Evolutionary conservation across 2,329 filamentous ascomycete genomes (phyloP).

Genomic region (Hirsutella rhossiliensis): DNA sequence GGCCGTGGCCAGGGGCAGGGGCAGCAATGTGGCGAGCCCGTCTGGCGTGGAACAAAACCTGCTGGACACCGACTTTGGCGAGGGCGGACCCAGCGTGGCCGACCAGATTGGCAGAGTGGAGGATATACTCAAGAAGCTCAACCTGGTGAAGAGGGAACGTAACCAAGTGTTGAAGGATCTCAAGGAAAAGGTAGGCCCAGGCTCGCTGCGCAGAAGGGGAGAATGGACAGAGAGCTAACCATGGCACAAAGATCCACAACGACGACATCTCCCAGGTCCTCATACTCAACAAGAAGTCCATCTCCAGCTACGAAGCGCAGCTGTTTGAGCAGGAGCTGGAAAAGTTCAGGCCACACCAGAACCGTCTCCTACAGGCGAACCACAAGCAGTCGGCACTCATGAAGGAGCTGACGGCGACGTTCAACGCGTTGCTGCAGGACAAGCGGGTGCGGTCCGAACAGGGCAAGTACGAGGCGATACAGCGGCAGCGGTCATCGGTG

Average conservation of each 20-base stretch:
- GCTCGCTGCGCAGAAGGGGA: neutral
- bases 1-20: slow-evolving; percentile 60
- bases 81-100: slow-evolving; percentile 65
- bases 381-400: slow-evolving; percentile 91
- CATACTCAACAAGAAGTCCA: slow-evolving; percentile 95
- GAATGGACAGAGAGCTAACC: slow-evolving; percentile 8
- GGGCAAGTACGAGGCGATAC: slow-evolving; percentile 85
- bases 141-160: slow-evolving; percentile 82
- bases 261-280: slow-evolving; percentile 97
- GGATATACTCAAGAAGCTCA: slow-evolving; percentile 80
- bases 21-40: slow-evolving; percentile 49
- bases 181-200: slow-evolving; percentile 75
- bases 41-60: slow-evolving; percentile 59
- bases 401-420: slow-evolving; percentile 83
- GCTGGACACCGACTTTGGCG: slow-evolving; percentile 84
- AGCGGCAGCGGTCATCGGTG: slow-evolving; percentile 68
- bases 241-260: slow-evolving; percentile 64
- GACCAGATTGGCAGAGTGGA: slow-evolving; percentile 87
- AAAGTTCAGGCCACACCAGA: slow-evolving; percentile 91
- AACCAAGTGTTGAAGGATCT: slow-evolving; percentile 89
- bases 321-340: slow-evolving; percentile 95
- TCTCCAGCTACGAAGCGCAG: slow-evolving; percentile 81
- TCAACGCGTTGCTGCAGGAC: slow-evolving; percentile 82
- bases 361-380: slow-evolving; percentile 78
- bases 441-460: slow-evolving; percentile 89